Conservation (phyloP, 179 eudicot genomes). For the Spergularia azorica region DNA sequence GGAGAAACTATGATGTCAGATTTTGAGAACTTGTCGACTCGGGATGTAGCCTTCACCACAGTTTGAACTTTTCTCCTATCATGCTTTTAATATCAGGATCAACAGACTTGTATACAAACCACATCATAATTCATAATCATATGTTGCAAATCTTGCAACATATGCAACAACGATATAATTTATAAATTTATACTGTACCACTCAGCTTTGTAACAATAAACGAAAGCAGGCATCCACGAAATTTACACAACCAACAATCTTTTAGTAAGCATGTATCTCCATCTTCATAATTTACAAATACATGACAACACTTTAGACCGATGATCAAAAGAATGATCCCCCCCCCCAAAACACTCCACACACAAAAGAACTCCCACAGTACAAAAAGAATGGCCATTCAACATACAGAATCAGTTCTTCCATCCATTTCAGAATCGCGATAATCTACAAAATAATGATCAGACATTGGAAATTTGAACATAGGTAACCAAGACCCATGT, state of each 20-base stretch:
- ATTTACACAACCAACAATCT: background rate
- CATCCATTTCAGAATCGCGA: background rate
- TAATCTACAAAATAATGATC: background rate
- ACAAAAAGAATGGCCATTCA: no score
- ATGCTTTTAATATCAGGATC: background rate
- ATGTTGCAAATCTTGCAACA: background rate
- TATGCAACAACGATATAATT: background rate
- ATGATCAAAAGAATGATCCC: no score
- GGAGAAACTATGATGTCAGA: slow-evolving; percentile 96
- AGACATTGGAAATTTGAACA: no score
- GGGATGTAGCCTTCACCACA: slow-evolving; percentile 77
- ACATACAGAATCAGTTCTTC: no score
- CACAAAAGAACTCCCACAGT: no score
- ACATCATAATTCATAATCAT: background rate
- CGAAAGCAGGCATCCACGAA: background rate
- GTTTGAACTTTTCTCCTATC: slow-evolving; percentile 46
- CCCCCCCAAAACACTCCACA: background rate
- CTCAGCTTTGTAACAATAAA: background rate
- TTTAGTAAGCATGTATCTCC: background rate
- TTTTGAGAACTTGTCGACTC: slow-evolving; percentile 92
- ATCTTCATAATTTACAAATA: background rate
- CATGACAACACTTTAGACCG: background rate
- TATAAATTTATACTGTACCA: background rate
- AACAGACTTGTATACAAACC: background rate
- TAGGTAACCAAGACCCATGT: no score